Percentiles rank a stretch among this genome's conserved stretches.
phyloP scores from a whole-genome alignment of 208 protist genomes.

The Trypanosoma grayi region DNA sequence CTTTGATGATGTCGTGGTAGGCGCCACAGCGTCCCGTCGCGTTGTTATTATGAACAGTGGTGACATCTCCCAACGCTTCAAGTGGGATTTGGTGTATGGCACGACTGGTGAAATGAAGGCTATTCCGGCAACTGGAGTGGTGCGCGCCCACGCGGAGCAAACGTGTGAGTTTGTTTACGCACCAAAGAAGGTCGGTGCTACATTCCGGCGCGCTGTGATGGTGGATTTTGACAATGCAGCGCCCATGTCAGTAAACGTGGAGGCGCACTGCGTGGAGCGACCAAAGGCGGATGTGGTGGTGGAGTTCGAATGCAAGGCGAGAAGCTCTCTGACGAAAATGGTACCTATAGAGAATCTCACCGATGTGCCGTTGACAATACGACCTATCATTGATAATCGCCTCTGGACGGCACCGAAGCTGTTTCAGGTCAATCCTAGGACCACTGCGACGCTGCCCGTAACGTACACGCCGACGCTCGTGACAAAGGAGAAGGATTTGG shows the following conservation, averaged over 20 bases:
- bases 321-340: conserved; percentile 56
- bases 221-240: conserved; percentile 83
- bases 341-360: conserved; percentile 85
- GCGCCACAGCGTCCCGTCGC: conserved; percentile 58
- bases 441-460: conserved; percentile 57
- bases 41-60: conserved; percentile 95
- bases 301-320: conserved; percentile 78
- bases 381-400: conserved; percentile 81
- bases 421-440: conserved; percentile 79
- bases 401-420: conserved; percentile 54
- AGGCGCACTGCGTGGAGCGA: conserved; percentile 77
- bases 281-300: conserved; percentile 65
- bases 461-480: conserved; percentile 88
- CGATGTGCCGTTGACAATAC: conserved; percentile 73
- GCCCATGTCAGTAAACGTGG: conserved; percentile 73
- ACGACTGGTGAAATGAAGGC: conserved; percentile 74
- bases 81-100: conserved; percentile 51
- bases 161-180: conserved; percentile 90
- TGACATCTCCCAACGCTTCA: conserved; percentile 93
- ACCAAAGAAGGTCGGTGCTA: conserved; percentile 41
- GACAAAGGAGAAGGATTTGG: conserved; percentile 62
- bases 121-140: conserved; percentile 70
- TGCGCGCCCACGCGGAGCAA: conserved; percentile 88
- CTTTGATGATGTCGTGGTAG: conserved; percentile 92
- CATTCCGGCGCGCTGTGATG: conserved; percentile 38